A percentile compares a stretch with the other conserved stretches of the same genome.
phyloP scores from a whole-genome alignment of 2,329 filamentous ascomycete species.

The Pezicula radicicola region DNA sequence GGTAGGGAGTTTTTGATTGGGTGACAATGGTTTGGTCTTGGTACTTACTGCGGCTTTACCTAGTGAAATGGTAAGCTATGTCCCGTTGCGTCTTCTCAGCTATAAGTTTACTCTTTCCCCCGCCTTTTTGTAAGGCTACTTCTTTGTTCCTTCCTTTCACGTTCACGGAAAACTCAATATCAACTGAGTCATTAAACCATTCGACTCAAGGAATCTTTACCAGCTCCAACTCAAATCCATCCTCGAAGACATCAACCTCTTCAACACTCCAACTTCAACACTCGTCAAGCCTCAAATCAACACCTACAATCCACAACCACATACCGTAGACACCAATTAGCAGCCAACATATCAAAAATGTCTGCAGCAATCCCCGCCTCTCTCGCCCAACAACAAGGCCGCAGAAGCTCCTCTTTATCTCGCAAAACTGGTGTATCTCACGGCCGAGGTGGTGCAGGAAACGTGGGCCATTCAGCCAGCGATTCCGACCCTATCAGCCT shows the following conservation, averaged over 20 bases:
- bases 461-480: conserved; percentile 56
- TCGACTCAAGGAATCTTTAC: too few relatives aligned
- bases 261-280: neutral
- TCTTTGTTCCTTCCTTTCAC: too few relatives aligned
- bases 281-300: neutral
- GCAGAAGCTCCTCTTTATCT: conserved; percentile 17
- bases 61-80: too few relatives aligned
- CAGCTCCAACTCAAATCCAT: too few relatives aligned
- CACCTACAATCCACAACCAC: neutral
- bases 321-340: neutral
- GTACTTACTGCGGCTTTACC: too few relatives aligned
- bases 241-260: neutral
- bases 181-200: too few relatives aligned
- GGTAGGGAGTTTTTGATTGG: too few relatives aligned
- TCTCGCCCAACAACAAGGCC: conserved; percentile 13
- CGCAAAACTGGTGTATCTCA: conserved; percentile 44
- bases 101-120: too few relatives aligned
- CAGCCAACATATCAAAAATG: conserved; percentile 19
- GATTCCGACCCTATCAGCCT: conserved; percentile 60
- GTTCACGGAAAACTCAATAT: too few relatives aligned
- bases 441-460: conserved; percentile 73
- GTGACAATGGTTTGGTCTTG: too few relatives aligned
- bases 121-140: too few relatives aligned
- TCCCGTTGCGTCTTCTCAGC: too few relatives aligned
- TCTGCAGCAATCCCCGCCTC: conserved; percentile 18